These are phyloP conservation scores for Cordyceps javanica DNA, from an alignment of 2,329 filamentous ascomycete species.

Conservation along the genomic window DNA sequence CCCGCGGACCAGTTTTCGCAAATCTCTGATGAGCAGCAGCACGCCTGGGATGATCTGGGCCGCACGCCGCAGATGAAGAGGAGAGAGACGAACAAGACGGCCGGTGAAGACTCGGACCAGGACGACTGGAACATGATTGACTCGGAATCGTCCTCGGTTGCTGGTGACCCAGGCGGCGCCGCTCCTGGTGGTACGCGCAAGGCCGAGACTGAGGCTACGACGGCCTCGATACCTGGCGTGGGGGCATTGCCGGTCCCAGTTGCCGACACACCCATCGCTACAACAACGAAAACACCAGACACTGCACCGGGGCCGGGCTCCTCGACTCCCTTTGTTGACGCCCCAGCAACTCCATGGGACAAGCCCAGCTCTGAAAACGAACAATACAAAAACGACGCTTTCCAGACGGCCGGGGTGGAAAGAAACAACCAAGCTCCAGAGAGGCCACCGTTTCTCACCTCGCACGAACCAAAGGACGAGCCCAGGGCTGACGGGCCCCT, in stretches of 20 bases:
- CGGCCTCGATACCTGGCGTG: neutral
- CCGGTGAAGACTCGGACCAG: slow-evolving; percentile 15
- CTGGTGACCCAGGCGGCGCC: neutral
- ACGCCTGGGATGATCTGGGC: slow-evolving; percentile 46
- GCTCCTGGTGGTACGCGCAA: neutral
- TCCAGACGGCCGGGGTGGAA: neutral
- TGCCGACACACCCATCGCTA: neutral
- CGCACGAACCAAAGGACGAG: neutral
- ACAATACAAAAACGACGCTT: neutral
- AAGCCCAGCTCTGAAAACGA: neutral
- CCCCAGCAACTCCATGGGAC: neutral
- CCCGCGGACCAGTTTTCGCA: slow-evolving; percentile 24
- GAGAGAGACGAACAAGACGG: slow-evolving; percentile 33
- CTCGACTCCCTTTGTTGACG: neutral
- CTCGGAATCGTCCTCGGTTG: slow-evolving; percentile 26
- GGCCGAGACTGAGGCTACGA: neutral
- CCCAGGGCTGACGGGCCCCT: slow-evolving; percentile 1
- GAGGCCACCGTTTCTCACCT: neutral
- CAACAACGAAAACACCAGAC: neutral
- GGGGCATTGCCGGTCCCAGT: neutral
- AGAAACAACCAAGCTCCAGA: neutral
- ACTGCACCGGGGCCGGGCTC: neutral
- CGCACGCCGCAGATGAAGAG: slow-evolving; percentile 26
- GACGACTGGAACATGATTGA: slow-evolving; percentile 50
- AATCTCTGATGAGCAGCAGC: slow-evolving; percentile 32